Base-by-base conservation (phyloP, 805 yeast genomes). In the Starmera quercuum region DNA sequence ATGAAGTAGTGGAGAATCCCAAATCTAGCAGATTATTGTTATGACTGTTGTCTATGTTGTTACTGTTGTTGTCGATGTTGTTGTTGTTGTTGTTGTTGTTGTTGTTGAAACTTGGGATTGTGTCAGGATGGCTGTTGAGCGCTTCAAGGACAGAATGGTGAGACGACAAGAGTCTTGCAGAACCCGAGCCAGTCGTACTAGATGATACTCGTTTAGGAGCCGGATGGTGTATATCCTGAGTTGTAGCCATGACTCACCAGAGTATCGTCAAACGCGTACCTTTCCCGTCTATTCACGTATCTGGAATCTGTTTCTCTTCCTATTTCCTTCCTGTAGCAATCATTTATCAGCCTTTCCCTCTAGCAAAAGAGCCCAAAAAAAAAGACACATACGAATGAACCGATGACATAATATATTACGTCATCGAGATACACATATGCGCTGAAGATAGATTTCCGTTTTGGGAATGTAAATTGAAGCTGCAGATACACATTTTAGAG, bases 81-180 rank as follows among this genome's bases (percentile, higher is more conserved):
- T 31, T 43, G 48, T 3, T 29, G 25, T 22, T 13, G 20, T 17
- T 27, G n/a, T 13, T 27, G 29, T 14, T 27, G 21, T 15, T 27
- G 20, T 7, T 15, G 32, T 12, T n/a, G 19, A 8, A 12, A 9
- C 19, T 13, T 15, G 19, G 9, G 5, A 10, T 27, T 27, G 22
- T 28, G 30, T 19, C 30, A 28, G n/a, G 10, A 32, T 26, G n/a
- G n/a, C n/a, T 26, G 34, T n/a, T 26, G 4, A 49, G 44, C 12
- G 47, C 41, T 26, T 50, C 53, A 12, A 41, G 34, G n/a, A 50
- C 40, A 1, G 53, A 47, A 29, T 42, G 46, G 29, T 50, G 55
- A 1, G 55, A 42, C 15, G 42, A 37, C 7, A 49, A 39, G 14
- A 20, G 31, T 15, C 20, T 14, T 9, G n/a, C 24, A 11, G 23